Evolutionary conservation across 2,329 filamentous ascomycete species (phyloP).

Genomic region (Botrytis squamosa): DNA sequence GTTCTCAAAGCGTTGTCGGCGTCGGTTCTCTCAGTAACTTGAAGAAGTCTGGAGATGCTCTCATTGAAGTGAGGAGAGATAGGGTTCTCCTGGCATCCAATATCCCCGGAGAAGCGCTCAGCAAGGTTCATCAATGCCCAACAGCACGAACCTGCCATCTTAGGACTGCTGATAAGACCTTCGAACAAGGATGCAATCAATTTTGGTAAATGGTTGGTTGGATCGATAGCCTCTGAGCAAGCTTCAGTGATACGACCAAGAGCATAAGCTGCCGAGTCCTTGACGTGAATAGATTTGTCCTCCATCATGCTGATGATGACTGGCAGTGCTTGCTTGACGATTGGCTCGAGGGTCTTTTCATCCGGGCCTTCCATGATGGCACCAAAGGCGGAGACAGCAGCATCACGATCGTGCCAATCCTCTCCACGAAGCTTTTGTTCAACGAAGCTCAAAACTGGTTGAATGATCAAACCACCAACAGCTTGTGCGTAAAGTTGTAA

Average conservation of each 20-base stretch:
- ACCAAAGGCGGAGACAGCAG: conserved; percentile 93
- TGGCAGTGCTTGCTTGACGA: conserved; percentile 92
- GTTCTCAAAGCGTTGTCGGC: conserved; percentile 87
- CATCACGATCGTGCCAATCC: conserved; percentile 93
- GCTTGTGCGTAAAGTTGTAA: conserved; percentile 93
- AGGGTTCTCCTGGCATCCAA: conserved; percentile 73
- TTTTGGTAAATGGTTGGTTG: conserved; percentile 74
- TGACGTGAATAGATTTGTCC: conserved; percentile 83
- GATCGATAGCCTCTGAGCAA: conserved; percentile 88
- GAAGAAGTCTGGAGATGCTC: conserved; percentile 80
- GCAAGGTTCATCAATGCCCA: conserved; percentile 99
- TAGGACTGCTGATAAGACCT: conserved; percentile 84
- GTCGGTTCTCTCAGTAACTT: conserved; percentile 79
- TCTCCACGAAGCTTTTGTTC: conserved; percentile 86
- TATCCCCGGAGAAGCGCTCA: conserved; percentile 88
- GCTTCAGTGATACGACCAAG: conserved; percentile 94
- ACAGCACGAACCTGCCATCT: conserved; percentile 98
- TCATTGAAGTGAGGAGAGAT: conserved; percentile 91
- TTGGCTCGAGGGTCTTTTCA: conserved; percentile 83
- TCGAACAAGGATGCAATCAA: conserved; percentile 87
- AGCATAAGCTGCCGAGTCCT: conserved; percentile 93
- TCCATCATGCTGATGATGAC: conserved; percentile 91
- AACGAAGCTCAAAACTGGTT: conserved; percentile 84
- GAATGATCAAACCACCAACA: conserved; percentile 79
- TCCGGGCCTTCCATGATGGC: conserved; percentile 99